These are phyloP conservation scores for Hypoxylon sp. DNA, from an alignment of 2,329 filamentous ascomycete genomes.

Conservation along the genomic window DNA sequence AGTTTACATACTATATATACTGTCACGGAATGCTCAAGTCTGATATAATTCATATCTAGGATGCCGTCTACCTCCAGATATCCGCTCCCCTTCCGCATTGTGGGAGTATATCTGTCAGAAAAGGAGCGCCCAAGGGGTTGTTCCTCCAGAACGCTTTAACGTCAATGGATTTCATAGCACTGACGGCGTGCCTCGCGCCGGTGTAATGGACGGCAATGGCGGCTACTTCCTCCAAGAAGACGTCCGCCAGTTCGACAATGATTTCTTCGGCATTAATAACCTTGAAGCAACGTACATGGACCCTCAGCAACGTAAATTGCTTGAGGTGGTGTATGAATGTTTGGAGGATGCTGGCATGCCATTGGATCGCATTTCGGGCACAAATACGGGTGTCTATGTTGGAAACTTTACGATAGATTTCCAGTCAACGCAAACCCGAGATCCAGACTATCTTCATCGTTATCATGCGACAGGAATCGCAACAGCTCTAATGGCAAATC, in stretches of 20 bases:
- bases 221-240: slow-evolving; percentile 4
- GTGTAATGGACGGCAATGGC: not conserved
- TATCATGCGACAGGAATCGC: slow-evolving; percentile 54
- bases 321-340: slow-evolving; percentile 57
- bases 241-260: not conserved
- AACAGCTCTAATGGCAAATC: slow-evolving; percentile 56
- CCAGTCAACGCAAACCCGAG: slow-evolving; percentile 49
- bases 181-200: not conserved
- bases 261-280: not conserved
- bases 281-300: slow-evolving; percentile 5
- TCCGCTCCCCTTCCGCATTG: not conserved
- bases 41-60: too few relatives aligned
- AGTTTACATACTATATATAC: too few relatives aligned
- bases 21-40: too few relatives aligned
- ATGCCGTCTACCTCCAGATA: not conserved
- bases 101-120: not conserved
- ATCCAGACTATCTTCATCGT: slow-evolving; percentile 49
- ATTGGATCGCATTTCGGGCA: slow-evolving; percentile 49
- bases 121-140: not conserved
- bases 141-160: not conserved
- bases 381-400: slow-evolving; percentile 51
- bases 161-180: not conserved
- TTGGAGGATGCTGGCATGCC: slow-evolving; percentile 37
- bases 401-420: slow-evolving; percentile 48
- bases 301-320: slow-evolving; percentile 22